Percentiles rank a stretch among this genome's conserved stretches.
These are phyloP conservation scores for Liriodendron chinense DNA, from an alignment of 164 flowering plant genomes.

Conservation along the genomic window DNA sequence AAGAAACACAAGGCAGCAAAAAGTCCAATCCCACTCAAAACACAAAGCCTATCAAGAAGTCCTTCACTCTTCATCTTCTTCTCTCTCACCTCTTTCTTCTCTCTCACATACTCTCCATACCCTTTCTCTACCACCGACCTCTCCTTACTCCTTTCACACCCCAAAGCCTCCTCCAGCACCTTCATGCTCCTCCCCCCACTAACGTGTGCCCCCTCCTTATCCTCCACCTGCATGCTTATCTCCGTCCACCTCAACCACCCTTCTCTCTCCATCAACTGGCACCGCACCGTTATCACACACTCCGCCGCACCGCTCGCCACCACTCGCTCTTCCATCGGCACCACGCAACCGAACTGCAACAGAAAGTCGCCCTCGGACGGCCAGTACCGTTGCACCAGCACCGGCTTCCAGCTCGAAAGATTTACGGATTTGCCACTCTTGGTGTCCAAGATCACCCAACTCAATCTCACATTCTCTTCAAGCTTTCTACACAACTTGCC, in stretches of 20 bases:
- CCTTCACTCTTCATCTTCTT: conserved; percentile 16
- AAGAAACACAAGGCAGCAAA: conserved; percentile 7
- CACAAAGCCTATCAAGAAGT: conserved; percentile 19
- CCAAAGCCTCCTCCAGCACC: conserved; percentile 23
- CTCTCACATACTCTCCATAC: conserved; percentile 6
- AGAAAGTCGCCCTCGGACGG: conserved; percentile 11
- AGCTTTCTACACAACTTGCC: conserved; percentile 17
- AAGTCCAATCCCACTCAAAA: conserved; percentile 14
- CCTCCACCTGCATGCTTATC: conserved; percentile 29
- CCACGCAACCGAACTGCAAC: conserved; percentile 26
- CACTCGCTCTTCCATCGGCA: conserved; percentile 16
- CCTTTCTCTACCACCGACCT: conserved; percentile 11
- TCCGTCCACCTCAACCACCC: conserved; percentile 21
- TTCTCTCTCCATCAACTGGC: conserved; percentile 11
- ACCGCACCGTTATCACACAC: conserved; percentile 23
- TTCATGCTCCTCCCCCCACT: conserved; percentile 15
- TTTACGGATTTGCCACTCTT: conserved; percentile 24
- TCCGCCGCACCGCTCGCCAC: conserved; percentile 11
- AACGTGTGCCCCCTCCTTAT: conserved; percentile 20
- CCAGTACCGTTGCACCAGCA: conserved; percentile 25
- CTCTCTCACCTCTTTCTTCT: conserved; percentile 17
- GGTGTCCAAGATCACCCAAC: conserved; percentile 32
- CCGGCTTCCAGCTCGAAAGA: conserved; percentile 33
- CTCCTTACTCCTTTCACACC: conserved; percentile 12
- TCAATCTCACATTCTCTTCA: conserved; percentile 22